A percentile compares a stretch with the other conserved stretches of the same genome.
These are phyloP conservation scores for Chlamydomonas asymmetrica DNA, from an alignment of 139 green algal genomes.

Conservation along the genomic window DNA sequence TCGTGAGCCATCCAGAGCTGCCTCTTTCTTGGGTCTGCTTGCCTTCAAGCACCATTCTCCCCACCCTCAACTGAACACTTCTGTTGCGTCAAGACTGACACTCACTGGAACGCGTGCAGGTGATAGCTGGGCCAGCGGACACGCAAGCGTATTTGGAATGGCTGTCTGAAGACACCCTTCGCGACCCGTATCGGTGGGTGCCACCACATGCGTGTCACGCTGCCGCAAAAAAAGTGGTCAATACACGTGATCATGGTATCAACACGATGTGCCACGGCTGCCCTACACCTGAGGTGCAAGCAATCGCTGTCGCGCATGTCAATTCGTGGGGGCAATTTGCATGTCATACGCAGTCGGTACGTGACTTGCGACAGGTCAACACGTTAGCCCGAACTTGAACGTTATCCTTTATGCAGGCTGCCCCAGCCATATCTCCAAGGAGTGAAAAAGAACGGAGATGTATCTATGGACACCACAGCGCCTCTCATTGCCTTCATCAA, in stretches of 20 bases:
- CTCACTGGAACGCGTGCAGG: too few relatives aligned
- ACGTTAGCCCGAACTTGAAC: background rate
- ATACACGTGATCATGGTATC: background rate
- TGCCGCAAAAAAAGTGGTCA: too few relatives aligned
- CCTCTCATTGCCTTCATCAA: constrained; percentile 91
- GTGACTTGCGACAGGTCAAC: too few relatives aligned
- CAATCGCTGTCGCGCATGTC: background rate
- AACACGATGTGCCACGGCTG: background rate
- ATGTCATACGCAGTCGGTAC: too few relatives aligned
- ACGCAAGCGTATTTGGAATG: constrained; percentile 50
- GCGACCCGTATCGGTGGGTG: constrained; percentile 65
- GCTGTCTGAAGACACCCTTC: constrained; percentile 54
- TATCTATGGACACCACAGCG: constrained; percentile 11
- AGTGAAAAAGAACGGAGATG: background rate
- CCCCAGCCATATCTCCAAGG: constrained; percentile 15
- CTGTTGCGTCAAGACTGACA: too few relatives aligned
- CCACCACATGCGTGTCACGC: background rate
- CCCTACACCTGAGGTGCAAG: background rate
- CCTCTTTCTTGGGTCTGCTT: too few relatives aligned
- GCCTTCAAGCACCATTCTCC: too few relatives aligned
- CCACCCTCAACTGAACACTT: too few relatives aligned
- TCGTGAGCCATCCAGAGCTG: too few relatives aligned
- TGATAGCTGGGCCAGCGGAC: constrained; percentile 4
- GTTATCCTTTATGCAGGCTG: background rate
- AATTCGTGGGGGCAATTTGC: background rate